These are phyloP conservation scores for Tetrahymena borealis DNA, from an alignment of 73 alveolate genomes.

Conservation along the genomic window DNA sequence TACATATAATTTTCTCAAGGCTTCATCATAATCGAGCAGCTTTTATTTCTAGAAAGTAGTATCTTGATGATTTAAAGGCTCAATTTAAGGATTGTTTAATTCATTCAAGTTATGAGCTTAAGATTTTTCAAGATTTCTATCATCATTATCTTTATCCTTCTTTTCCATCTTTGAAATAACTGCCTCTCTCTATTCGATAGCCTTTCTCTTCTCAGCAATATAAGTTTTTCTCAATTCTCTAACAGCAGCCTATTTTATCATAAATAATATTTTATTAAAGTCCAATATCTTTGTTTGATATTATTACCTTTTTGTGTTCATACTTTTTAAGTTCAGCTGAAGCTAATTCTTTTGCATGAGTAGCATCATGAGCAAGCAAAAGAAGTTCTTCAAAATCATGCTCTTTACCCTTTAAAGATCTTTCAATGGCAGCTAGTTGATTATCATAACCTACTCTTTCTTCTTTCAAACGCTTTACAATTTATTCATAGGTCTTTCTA, in stretches of 20 bases:
- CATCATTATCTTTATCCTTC: slow-evolving; percentile 41
- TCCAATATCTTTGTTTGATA: not conserved
- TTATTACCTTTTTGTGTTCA: slow-evolving; percentile 53
- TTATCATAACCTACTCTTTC: slow-evolving; percentile 99
- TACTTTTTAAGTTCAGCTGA: slow-evolving; percentile 86
- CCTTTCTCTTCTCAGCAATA: slow-evolving; percentile 75
- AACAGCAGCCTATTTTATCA: slow-evolving; percentile 49
- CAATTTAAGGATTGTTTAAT: slow-evolving; percentile 14
- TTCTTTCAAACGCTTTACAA: slow-evolving; percentile 83
- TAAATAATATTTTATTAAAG: not conserved
- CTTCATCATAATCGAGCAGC: slow-evolving; percentile 59
- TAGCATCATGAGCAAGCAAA: slow-evolving; percentile 96
- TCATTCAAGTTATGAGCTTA: slow-evolving; percentile 7
- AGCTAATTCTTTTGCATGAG: slow-evolving; percentile 95
- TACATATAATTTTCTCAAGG: slow-evolving; percentile 52
- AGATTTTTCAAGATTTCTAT: slow-evolving; percentile 14
- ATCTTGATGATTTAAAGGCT: slow-evolving; percentile 36
- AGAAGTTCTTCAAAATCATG: slow-evolving; percentile 97
- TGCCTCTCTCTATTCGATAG: slow-evolving; percentile 66
- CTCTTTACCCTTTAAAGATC: slow-evolving; percentile 87
- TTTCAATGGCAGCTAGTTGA: slow-evolving; percentile 97
- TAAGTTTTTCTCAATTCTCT: slow-evolving; percentile 69
- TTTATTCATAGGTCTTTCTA: slow-evolving; percentile 69
- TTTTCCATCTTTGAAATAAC: slow-evolving; percentile 68
- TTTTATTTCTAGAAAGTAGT: slow-evolving; percentile 22